These are phyloP conservation scores for Phanerodontia chrysosporium DNA, from an alignment of 768 basidiomycete genomes.

Conservation along the genomic window DNA sequence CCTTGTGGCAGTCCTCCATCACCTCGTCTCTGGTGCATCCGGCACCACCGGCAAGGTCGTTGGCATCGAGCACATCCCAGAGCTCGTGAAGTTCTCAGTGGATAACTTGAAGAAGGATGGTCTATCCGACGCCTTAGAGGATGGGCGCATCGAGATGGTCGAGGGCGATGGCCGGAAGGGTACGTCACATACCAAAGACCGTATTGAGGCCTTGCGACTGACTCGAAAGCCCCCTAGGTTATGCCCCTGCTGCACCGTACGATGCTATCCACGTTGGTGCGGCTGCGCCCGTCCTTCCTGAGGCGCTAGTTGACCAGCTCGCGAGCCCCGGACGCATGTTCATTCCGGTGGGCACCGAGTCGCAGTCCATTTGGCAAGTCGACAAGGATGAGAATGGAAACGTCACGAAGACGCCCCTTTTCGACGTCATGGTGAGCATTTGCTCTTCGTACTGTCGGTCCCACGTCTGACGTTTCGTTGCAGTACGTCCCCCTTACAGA, in stretches of 20 bases:
- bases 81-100: slow-evolving; percentile 68
- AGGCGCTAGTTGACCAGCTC: slow-evolving; percentile 72
- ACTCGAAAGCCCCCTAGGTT: too few relatives aligned
- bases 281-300: slow-evolving; percentile 73
- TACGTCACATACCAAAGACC: slow-evolving; percentile 18
- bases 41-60: slow-evolving; percentile 57
- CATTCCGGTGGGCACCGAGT: slow-evolving; percentile 74
- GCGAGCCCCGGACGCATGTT: slow-evolving; percentile 81
- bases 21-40: slow-evolving; percentile 45
- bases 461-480: background rate
- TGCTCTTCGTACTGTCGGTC: background rate
- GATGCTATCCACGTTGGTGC: slow-evolving; percentile 94
- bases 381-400: slow-evolving; percentile 74
- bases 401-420: slow-evolving; percentile 60
- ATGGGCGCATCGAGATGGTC: slow-evolving; percentile 56
- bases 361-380: slow-evolving; percentile 55
- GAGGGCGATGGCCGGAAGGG: slow-evolving; percentile 82
- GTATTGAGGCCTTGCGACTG: background rate
- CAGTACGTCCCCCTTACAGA: slow-evolving; percentile 76
- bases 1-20: slow-evolving; percentile 74
- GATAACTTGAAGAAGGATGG: slow-evolving; percentile 68
- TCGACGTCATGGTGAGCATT: slow-evolving; percentile 73
- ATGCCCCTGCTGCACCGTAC: slow-evolving; percentile 39
- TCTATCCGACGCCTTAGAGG: slow-evolving; percentile 47
- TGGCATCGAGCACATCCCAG: slow-evolving; percentile 88